phyloP scores from a whole-genome alignment of 1,139 yeast genomes.

The Hyphopichia fennica region DNA sequence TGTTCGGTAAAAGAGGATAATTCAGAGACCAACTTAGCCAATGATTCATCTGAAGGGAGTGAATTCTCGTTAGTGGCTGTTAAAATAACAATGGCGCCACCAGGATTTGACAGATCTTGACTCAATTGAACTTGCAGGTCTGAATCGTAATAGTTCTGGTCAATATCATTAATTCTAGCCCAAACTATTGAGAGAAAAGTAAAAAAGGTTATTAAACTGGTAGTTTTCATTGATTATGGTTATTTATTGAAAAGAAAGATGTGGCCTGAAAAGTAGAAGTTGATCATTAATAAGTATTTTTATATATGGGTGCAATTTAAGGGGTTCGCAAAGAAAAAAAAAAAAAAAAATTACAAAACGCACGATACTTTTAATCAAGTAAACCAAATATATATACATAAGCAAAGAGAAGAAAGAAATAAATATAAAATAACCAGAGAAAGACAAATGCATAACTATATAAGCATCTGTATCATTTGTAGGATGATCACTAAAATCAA shows the following conservation, averaged over 20 bases:
- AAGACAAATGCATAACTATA: too few species aligned
- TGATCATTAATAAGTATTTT: too few species aligned
- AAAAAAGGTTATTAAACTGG: background rate
- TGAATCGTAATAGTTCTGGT: background rate
- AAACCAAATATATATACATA: background rate
- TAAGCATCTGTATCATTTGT: background rate
- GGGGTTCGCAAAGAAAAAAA: background rate
- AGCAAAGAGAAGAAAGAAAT: too few species aligned
- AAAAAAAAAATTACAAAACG: background rate
- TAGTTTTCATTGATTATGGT: background rate
- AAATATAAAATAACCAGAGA: too few species aligned
- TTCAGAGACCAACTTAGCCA: background rate
- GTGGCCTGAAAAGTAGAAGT: too few species aligned
- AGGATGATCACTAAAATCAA: conserved; percentile 1
- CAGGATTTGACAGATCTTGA: background rate
- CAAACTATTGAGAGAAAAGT: background rate
- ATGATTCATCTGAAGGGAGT: background rate
- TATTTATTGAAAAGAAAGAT: too few species aligned
- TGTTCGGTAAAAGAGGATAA: background rate
- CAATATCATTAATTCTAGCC: background rate
- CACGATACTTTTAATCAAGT: background rate
- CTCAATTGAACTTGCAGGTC: background rate
- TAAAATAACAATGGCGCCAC: background rate
- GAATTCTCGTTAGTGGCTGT: background rate
- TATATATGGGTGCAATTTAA: background rate